These are phyloP conservation scores for Solanum rostratum DNA, from an alignment of 257 asterid species.

Conservation along the genomic window DNA sequence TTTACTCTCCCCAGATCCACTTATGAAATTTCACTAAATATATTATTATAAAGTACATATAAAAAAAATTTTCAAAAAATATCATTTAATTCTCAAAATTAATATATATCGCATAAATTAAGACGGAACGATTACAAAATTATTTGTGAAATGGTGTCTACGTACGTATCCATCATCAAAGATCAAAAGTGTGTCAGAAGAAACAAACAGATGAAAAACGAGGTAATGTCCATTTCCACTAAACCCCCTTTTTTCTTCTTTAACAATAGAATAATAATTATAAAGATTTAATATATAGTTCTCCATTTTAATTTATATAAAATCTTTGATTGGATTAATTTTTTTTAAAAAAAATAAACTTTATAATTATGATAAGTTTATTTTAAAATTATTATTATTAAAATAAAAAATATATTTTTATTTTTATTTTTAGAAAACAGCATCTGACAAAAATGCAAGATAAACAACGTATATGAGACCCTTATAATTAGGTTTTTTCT, in stretches of 20 bases:
- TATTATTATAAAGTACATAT: no score
- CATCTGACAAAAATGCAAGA: no score
- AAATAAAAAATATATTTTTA: not conserved
- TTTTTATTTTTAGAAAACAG: no score
- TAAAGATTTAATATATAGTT: not conserved
- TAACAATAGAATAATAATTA: not conserved
- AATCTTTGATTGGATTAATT: accelerated
- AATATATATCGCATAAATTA: not conserved
- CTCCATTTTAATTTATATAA: not conserved
- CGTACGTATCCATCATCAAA: not conserved
- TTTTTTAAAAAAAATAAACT: not conserved
- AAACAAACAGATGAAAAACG: conserved; percentile 63
- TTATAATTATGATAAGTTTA: not conserved
- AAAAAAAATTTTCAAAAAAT: no score
- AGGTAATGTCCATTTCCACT: conserved; percentile 87
- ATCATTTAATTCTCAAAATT: not conserved
- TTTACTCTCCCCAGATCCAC: no score
- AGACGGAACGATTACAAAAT: not conserved
- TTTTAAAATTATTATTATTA: not conserved
- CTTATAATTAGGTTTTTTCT: no score
- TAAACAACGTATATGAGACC: no score
- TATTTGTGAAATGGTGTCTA: conserved; percentile 26
- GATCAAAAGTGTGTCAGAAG: conserved; percentile 65
- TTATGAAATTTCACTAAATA: no score
- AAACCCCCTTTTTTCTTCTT: not conserved